Conservation (phyloP, 495 filamentous ascomycete species). For the Elaphomyces granulatus region DNA sequence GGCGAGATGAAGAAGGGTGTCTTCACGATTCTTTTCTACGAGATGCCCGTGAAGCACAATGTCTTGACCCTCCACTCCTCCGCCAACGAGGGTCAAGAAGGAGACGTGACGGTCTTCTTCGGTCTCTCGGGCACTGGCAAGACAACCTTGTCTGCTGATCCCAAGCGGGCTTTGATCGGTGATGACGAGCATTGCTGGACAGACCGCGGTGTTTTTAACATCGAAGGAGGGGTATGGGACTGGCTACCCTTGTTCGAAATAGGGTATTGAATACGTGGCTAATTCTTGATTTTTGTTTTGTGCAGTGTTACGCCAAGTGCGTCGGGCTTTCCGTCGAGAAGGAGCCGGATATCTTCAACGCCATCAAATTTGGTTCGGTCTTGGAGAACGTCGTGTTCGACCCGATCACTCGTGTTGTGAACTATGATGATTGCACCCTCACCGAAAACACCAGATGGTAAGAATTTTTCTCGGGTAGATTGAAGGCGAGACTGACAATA, state of each 20-base stretch:
- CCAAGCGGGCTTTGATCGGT: constrained; percentile 90
- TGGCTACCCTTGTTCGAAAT: no score
- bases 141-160: constrained; percentile 93
- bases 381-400: constrained; percentile 98
- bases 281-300: constrained; percentile 5
- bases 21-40: constrained; percentile 98
- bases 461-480: constrained; percentile 2
- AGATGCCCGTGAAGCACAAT: constrained; percentile 99
- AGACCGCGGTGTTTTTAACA: constrained; percentile 95
- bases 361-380: constrained; percentile 92
- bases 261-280: no score
- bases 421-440: constrained; percentile 89
- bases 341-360: constrained; percentile 95
- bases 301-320: constrained; percentile 96
- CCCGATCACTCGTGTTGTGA: constrained; percentile 71
- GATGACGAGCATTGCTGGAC: constrained; percentile 99
- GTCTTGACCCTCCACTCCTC: constrained; percentile 94
- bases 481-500: not conserved
- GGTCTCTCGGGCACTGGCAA: constrained; percentile 97
- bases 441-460: constrained; percentile 91
- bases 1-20: constrained; percentile 99
- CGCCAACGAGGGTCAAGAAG: constrained; percentile 74
- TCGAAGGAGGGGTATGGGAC: constrained; percentile 69
- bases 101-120: constrained; percentile 97
- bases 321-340: constrained; percentile 96